Base-by-base conservation (phyloP, 73 alveolate species). In the Tetrahymena elliotti region DNA sequence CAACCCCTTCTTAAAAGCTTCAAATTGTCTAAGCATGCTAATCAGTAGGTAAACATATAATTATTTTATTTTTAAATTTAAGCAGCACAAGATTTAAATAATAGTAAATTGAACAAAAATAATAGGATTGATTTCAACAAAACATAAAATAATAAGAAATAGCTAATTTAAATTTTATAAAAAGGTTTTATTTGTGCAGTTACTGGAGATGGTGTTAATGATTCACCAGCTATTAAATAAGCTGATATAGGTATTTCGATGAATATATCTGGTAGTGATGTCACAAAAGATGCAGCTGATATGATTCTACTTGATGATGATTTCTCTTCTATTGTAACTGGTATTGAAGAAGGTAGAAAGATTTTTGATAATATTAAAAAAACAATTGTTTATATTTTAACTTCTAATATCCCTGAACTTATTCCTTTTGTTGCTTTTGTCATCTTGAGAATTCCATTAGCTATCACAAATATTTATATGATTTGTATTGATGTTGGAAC, bases 181-280 rank as follows among this genome's bases (percentile, higher is more conserved):
- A 97, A 97, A 84, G 99, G 99, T 20, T 99, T 98, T 95, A 96
- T 99, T 24, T 99, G 98, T 13, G 99, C 99, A 37, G 99, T 98
- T 33, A 99, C 99, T 36, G 99, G 99, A 33, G 99, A 98, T 95
- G 99, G 99, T 27, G 99, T 98, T 8, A 98, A 98, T 96, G 99
- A 98, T 96, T 97, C 99, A 12, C 98, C 99, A 15, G 99, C 99
- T 22, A 92, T 98, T 82, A 96, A 96, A 82, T 94, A 95, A 84
- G 99, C 99, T 33, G 98, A 98, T 93, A 96, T 98, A 93, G 99
- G 99, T 24, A 94, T 98, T 83, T 97, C 99, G 16, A 98, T 98
- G 99, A 98, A 98, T 52, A 97, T 96, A 52, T 92, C 98, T 11
- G 99, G 99, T 39, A 96, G 98, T 3, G 99, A 96, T 68, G 99